Evolutionary conservation across 2,329 filamentous ascomycete species (phyloP).

Genomic region (Didymella segeticola): DNA sequence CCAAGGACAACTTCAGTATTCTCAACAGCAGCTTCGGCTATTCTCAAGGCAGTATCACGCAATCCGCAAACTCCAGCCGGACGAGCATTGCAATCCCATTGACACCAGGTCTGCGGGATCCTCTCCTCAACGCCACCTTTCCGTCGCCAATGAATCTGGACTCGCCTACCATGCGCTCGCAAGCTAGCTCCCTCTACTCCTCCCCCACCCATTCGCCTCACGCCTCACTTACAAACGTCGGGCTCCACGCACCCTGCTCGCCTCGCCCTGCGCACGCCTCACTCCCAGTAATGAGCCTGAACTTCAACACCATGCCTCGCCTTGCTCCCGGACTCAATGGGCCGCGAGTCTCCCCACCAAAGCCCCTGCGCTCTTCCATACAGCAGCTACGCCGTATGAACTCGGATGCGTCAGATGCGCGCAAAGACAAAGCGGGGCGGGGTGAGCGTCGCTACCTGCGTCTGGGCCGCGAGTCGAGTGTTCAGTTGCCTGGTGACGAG

Average conservation of each 20-base stretch:
- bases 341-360: conserved; percentile 46
- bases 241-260: conserved; percentile 26
- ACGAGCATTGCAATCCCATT: conserved; percentile 23
- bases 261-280: conserved; percentile 30
- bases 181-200: conserved; percentile 22
- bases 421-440: conserved; percentile 28
- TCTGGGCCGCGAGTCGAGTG: conserved; percentile 49
- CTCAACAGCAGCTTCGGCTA: conserved; percentile 27
- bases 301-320: conserved; percentile 33
- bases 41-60: conserved; percentile 14
- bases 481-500: conserved; percentile 36
- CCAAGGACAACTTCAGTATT: conserved; percentile 29
- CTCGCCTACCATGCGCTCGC: conserved; percentile 21
- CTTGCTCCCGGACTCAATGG: conserved; percentile 28
- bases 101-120: conserved; percentile 26
- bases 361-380: conserved; percentile 49
- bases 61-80: conserved; percentile 12
- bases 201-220: conserved; percentile 19
- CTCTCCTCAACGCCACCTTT: conserved; percentile 33
- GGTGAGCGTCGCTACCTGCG: conserved; percentile 48
- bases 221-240: conserved; percentile 1
- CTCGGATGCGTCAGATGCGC: conserved; percentile 42
- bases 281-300: conserved; percentile 28
- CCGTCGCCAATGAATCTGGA: conserved; percentile 12
- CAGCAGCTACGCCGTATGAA: conserved; percentile 54